Evolutionary conservation across 1,139 yeast genomes (phyloP).

Genomic region (Taphrina pruni): DNA sequence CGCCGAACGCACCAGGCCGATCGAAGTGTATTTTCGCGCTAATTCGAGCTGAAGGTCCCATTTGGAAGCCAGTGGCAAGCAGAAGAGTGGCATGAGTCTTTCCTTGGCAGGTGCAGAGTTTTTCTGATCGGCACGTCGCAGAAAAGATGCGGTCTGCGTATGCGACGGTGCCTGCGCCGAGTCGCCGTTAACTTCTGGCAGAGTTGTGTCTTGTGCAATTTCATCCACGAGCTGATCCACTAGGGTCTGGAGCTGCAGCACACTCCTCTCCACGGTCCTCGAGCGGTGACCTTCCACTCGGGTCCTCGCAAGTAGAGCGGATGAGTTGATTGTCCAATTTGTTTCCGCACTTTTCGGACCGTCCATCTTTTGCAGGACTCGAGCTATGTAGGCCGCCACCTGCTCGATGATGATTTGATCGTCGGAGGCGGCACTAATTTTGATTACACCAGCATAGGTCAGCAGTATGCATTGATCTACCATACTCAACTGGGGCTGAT

Average conservation of each 20-base stretch:
- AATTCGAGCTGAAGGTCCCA: constrained; percentile 83
- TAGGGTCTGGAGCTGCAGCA: constrained; percentile 87
- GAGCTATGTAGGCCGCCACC: constrained; percentile 70
- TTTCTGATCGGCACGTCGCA: constrained; percentile 35
- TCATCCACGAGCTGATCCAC: constrained; percentile 87
- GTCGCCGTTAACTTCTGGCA: constrained; percentile 58
- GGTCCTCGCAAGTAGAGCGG: constrained; percentile 91
- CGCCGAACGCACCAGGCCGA: constrained; percentile 87
- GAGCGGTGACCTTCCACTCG: constrained; percentile 78
- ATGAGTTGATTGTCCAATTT: constrained; percentile 80
- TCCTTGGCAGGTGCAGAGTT: constrained; percentile 54
- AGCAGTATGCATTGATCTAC: constrained; percentile 76
- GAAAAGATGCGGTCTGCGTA: constrained; percentile 24
- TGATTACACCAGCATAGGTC: constrained; percentile 67
- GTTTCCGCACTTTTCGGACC: not conserved
- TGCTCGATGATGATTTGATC: constrained; percentile 73
- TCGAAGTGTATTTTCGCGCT: constrained; percentile 85
- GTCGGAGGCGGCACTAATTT: constrained; percentile 57
- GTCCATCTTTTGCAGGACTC: constrained; percentile 59
- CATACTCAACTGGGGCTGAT: constrained; percentile 74
- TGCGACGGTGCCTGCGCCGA: constrained; percentile 51
- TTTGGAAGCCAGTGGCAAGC: constrained; percentile 76
- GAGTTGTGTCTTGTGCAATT: constrained; percentile 52
- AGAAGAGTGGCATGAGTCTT: constrained; percentile 74
- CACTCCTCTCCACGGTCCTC: constrained; percentile 90